phyloP scores from a whole-genome alignment of 208 protist species.

The Leishmania arabica region DNA sequence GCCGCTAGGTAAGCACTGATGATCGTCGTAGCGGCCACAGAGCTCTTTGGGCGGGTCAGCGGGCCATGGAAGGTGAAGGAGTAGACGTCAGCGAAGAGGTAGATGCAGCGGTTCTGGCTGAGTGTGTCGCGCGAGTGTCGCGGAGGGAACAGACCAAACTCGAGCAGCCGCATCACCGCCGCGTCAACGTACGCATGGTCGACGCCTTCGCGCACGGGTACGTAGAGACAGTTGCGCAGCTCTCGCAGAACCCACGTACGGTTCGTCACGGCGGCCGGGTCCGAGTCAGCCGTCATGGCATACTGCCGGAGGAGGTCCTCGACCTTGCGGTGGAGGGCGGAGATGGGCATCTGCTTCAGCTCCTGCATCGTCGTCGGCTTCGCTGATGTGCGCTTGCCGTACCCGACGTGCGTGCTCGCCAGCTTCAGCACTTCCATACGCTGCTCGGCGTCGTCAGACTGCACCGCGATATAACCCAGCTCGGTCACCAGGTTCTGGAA shows the following conservation, averaged over 20 bases:
- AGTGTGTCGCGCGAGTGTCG: slow-evolving; percentile 48
- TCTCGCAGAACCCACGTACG: slow-evolving; percentile 86
- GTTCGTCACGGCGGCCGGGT: slow-evolving; percentile 64
- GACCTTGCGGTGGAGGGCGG: slow-evolving; percentile 69
- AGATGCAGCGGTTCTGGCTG: slow-evolving; percentile 83
- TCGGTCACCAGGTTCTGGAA: slow-evolving; percentile 80
- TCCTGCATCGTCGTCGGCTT: slow-evolving; percentile 75
- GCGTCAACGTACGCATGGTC: slow-evolving; percentile 76
- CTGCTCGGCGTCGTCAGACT: slow-evolving; percentile 66
- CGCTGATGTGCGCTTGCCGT: slow-evolving; percentile 57
- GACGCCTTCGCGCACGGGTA: slow-evolving; percentile 64
- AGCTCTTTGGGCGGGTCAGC: slow-evolving; percentile 59
- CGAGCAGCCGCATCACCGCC: slow-evolving; percentile 49
- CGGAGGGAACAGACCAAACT: slow-evolving; percentile 75
- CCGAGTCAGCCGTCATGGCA: slow-evolving; percentile 45
- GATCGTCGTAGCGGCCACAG: slow-evolving; percentile 45
- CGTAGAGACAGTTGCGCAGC: slow-evolving; percentile 75
- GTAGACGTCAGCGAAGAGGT: slow-evolving; percentile 81
- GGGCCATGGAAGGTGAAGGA: slow-evolving; percentile 76
- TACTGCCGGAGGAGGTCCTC: slow-evolving; percentile 77
- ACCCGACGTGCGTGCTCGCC: slow-evolving; percentile 78
- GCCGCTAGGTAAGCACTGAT: slow-evolving; percentile 63
- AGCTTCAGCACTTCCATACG: slow-evolving; percentile 74
- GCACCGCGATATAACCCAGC: slow-evolving; percentile 80
- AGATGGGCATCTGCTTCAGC: slow-evolving; percentile 61